Evolutionary conservation across 2,329 filamentous ascomycete species (phyloP).

Genomic region (Hymenoscyphus fructigenus): DNA sequence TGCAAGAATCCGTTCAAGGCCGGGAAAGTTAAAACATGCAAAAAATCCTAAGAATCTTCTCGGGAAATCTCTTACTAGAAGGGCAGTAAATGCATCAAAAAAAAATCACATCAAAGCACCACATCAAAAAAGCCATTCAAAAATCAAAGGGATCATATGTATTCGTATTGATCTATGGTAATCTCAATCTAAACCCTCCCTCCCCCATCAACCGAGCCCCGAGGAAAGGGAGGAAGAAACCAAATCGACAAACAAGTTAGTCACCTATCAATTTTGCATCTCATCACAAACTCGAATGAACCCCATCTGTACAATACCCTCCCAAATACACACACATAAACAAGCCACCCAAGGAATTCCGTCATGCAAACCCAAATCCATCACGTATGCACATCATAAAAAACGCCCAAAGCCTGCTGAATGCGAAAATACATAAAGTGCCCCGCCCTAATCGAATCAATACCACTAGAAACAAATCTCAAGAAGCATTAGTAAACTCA

Average conservation of each 20-base stretch:
- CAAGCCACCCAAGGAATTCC: background rate
- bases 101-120: no score
- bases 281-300: background rate
- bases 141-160: background rate
- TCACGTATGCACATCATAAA: no score
- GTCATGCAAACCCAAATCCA: background rate
- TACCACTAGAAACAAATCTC: background rate
- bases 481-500: conserved; percentile 48
- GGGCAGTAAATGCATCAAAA: no score
- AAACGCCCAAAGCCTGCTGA: background rate
- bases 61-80: no score
- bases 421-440: background rate
- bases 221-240: background rate
- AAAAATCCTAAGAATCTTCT: no score
- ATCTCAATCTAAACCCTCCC: background rate
- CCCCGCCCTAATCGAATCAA: background rate
- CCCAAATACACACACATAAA: background rate
- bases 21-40: no score
- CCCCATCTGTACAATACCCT: background rate
- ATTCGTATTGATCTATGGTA: background rate
- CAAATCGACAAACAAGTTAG: background rate
- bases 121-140: no score
- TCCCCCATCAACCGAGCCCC: no score
- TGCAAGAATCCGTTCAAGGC: no score
- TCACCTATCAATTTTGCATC: background rate